These are phyloP conservation scores for Adansonia grandidieri DNA, from an alignment of 441 rosid genomes.

Conservation along the genomic window DNA sequence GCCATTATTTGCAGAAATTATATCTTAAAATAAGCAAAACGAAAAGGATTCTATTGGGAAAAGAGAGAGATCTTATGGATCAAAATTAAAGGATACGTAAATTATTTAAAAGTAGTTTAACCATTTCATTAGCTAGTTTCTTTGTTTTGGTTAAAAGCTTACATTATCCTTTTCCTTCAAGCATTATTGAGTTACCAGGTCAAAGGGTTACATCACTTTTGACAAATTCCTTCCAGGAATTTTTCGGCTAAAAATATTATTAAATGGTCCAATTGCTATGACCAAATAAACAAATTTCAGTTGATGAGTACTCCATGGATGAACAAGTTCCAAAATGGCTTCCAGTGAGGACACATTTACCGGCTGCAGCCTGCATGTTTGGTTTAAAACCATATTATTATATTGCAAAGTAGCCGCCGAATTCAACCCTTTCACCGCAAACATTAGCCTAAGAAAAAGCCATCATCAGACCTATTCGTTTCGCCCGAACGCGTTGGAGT, in stretches of 20 bases:
- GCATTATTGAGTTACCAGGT: not conserved
- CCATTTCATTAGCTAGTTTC: not conserved
- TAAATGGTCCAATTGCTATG: too few species aligned
- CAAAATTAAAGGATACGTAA: too few species aligned
- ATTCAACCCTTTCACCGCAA: not conserved
- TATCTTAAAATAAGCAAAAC: too few species aligned
- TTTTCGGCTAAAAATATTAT: too few species aligned
- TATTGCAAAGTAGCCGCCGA: not conserved
- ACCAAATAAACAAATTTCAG: too few species aligned
- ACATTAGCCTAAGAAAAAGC: not conserved
- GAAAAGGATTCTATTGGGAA: too few species aligned
- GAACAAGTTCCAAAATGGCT: not conserved
- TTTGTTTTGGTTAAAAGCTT: not conserved
- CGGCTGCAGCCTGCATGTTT: not conserved
- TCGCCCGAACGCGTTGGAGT: not conserved
- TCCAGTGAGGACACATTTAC: not conserved
- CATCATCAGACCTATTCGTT: not conserved
- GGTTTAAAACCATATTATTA: not conserved
- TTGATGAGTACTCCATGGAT: too few species aligned
- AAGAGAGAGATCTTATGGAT: too few species aligned
- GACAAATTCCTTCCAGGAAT: not conserved
- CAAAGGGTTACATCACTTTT: not conserved
- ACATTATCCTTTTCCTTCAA: not conserved
- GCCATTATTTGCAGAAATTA: not conserved
- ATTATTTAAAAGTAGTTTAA: not conserved